Base-by-base conservation (phyloP, 140 eudicot species). In the Erigeron philadelphicus region DNA sequence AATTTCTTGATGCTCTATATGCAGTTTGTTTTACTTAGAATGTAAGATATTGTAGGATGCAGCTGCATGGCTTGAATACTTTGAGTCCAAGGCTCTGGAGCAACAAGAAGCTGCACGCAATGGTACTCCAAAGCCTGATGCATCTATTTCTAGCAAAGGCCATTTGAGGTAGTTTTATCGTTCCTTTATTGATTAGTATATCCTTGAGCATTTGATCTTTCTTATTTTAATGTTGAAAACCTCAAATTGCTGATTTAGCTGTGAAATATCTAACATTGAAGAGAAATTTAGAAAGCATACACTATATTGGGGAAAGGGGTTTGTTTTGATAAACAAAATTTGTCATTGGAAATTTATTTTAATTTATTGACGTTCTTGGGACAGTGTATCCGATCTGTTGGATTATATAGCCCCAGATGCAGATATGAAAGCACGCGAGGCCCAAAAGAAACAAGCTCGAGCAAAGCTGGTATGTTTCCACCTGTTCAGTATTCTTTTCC, bases 61-160 rank as follows among this genome's bases (percentile, higher is more conserved):
- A 66, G 98, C 98, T 77, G 98, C 98, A 44, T 92, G 98, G 98
- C 98, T 92, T 52, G 98, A 92, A 77, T 92, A 92, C 75, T 92
- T 92, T 9, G 96, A 92, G 77, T 88, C 96, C 65, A 92, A 92
- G 81, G 98, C 96, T 63, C 80, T 92, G 61, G 98, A 88, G 81
- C 96, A 92, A 77, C 96, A 92, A 83, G 96, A 92, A 76, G 95
- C 96, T 80, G 95, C 95, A 64, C 87, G 95, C 25, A 88, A 92
- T 74, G 98, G 98, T 45, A 92, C 98, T 57, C 98, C 98, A 67
- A 92, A 92, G 70, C 95, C 98, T 15, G 98, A 92, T 78, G 98
- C 98, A 64, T 88, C 98, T 47, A 92, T 92, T 43, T 92, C 98
- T 64, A 88, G 96, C 82, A 92, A 92, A 82, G 98, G 98, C 73